Evolutionary conservation across 2,329 filamentous ascomycete species (phyloP), one percentile per base, ranked within the genome.

Genomic region (Stachybotrys chartarum): DNA sequence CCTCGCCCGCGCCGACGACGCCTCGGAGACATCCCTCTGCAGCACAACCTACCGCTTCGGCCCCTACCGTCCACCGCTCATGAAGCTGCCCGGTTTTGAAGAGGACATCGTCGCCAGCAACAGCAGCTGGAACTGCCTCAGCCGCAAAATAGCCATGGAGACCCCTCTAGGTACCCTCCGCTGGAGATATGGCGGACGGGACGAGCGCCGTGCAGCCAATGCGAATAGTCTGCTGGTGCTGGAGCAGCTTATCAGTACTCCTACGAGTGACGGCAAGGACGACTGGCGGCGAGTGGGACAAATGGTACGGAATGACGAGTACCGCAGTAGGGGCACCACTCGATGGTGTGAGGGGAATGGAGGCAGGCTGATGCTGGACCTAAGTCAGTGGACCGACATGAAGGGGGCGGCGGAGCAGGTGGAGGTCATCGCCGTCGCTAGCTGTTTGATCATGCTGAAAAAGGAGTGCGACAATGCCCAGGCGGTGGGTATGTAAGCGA

Each of bases 361-460:
- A 2, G 79, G 79, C 0, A 67, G 76, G 46, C 61, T 82, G 59
- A 68, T 73, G 66, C 57, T 78, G 55, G 77, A 78, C 56, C 58
- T 77, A 58, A 51, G 63, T 2, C 64, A 64, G 54, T 74, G 72
- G 68, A 56, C 55, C 24, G 70, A 64, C 6, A 42, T 54, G 3
- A 74, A 72, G 61, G 67, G 63, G 6, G 68, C 70, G 47, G 60
- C 54, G 4, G 61, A 62, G 51, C 67, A 80, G 61, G 66, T 79
- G 56, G 73, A 81, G 61, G 70, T 75, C n/a, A 58, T 85, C n/a
- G 72, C 80, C 10, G 74, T 86, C 18, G 75, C 78, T 47, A 84
- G 79, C 16, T 83, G 78, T 56, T 61, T 87, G 55, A 67, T 78
- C n/a, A 84, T 87, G 83, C 65, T 87, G 61, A 86, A 87, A 77